Evolutionary conservation across 1,284 basidiomycete species (phyloP).

Genomic region (Testicularia cyperi): DNA sequence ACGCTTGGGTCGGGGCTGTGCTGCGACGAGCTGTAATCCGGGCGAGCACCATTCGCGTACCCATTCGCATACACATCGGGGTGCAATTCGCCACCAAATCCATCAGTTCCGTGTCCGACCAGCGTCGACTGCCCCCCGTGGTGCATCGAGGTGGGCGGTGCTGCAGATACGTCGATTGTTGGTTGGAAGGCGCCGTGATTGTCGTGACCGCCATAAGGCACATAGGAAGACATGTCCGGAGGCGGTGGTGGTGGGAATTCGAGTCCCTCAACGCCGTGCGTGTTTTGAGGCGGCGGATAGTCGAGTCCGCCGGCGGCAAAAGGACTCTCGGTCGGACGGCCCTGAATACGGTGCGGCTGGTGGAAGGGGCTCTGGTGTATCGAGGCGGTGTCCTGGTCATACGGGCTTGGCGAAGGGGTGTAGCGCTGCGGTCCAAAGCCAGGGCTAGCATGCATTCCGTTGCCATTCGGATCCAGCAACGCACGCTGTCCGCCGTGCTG

Average conservation of each 20-base stretch:
- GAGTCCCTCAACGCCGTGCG: conserved; percentile 28
- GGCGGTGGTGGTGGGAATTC: conserved; percentile 31
- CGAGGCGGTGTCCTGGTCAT: not conserved
- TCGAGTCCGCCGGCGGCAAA: conserved; percentile 22
- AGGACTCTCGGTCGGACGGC: conserved; percentile 8
- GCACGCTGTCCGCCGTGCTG: conserved; percentile 8
- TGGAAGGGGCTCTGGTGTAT: conserved; percentile 2
- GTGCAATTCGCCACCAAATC: conserved; percentile 24
- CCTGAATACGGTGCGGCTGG: not conserved
- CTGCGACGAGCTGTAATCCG: conserved; percentile 9
- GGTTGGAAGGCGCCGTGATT: conserved; percentile 2
- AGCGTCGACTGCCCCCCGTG: conserved; percentile 4
- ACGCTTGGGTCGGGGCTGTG: conserved; percentile 15
- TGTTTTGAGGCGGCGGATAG: conserved; percentile 30
- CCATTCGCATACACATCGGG: too few species aligned
- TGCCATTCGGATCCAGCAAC: conserved; percentile 21
- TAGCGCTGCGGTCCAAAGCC: not conserved
- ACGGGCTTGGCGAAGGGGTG: not conserved
- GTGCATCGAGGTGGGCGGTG: conserved; percentile 5
- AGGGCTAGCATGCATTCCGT: conserved; percentile 6
- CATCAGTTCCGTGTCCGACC: conserved; percentile 24
- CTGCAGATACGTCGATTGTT: conserved; percentile 9
- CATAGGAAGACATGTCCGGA: conserved; percentile 26
- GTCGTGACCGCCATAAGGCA: conserved; percentile 12
- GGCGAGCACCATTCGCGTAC: conserved; percentile 13